phyloP scores from a whole-genome alignment of 1,139 yeast genomes.

The Lodderomyces orthopsilosis region DNA sequence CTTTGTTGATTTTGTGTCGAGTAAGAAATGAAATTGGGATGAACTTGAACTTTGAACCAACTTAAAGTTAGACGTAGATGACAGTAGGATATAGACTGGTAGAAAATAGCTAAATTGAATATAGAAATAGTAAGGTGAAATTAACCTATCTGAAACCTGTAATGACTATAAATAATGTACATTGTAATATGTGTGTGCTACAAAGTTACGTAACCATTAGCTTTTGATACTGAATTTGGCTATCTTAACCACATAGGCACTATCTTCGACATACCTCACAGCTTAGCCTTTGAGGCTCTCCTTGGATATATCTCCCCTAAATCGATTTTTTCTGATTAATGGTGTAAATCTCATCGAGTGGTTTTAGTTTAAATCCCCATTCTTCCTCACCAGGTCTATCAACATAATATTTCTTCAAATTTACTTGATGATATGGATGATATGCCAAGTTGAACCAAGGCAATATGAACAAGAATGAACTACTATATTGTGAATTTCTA shows the following conservation, averaged over 20 bases:
- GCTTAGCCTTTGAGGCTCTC: too few species aligned
- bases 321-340: conserved; percentile 35
- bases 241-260: too few species aligned
- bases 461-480: conserved; percentile 55
- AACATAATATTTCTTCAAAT: conserved; percentile 66
- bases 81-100: too few species aligned
- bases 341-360: conserved; percentile 46
- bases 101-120: too few species aligned
- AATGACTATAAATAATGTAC: background rate
- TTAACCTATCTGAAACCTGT: too few species aligned
- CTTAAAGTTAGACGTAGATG: too few species aligned
- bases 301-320: background rate
- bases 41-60: too few species aligned
- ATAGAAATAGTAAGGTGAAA: too few species aligned
- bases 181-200: background rate
- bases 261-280: too few species aligned
- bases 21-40: too few species aligned
- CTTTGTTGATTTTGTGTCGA: background rate
- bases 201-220: too few species aligned
- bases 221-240: too few species aligned
- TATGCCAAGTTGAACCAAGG: conserved; percentile 84
- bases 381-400: conserved; percentile 54
- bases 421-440: conserved; percentile 84
- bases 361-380: conserved; percentile 48
- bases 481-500: conserved; percentile 77